Conservation (phyloP, 139 green algal genomes). For the Axilococcus clingmanii region DNA sequence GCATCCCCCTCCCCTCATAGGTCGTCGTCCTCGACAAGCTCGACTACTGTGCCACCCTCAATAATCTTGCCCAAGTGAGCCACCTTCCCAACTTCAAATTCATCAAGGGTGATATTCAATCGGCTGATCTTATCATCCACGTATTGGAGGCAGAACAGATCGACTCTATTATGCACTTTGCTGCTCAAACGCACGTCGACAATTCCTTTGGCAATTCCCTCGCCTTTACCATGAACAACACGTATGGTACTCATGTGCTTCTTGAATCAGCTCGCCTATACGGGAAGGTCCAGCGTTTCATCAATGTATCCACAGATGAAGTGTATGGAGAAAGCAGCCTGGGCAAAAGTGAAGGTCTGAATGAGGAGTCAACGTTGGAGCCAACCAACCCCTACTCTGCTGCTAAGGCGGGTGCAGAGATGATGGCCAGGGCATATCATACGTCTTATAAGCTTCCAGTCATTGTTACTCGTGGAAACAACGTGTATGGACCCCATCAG, state of each 20-base stretch:
- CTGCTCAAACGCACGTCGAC: constrained; percentile 96
- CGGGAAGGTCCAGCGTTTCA: constrained; percentile 76
- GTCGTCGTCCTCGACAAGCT: constrained; percentile 92
- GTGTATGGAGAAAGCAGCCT: constrained; percentile 22
- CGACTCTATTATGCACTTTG: constrained; percentile 98
- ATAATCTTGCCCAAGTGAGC: constrained; percentile 60
- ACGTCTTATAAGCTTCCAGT: constrained; percentile 76
- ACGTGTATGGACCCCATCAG: constrained; percentile 96
- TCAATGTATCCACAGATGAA: constrained; percentile 85
- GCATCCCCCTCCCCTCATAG: too few species aligned
- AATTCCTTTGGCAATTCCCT: constrained; percentile 96
- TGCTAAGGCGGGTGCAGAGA: constrained; percentile 95
- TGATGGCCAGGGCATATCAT: constrained; percentile 88
- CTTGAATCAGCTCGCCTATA: constrained; percentile 77
- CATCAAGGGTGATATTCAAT: constrained; percentile 89
- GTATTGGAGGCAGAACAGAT: constrained; percentile 77
- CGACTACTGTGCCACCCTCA: constrained; percentile 86
- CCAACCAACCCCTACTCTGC: constrained; percentile 98
- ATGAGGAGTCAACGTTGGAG: constrained; percentile 70
- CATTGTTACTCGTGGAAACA: constrained; percentile 97
- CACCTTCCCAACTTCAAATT: constrained; percentile 84
- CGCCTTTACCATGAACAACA: constrained; percentile 96
- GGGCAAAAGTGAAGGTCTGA: constrained; percentile 35
- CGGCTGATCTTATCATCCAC: constrained; percentile 78
- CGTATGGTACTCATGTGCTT: constrained; percentile 88